Base-by-base conservation (phyloP, 331 rosid genomes). In the Stylosanthes scabra region DNA sequence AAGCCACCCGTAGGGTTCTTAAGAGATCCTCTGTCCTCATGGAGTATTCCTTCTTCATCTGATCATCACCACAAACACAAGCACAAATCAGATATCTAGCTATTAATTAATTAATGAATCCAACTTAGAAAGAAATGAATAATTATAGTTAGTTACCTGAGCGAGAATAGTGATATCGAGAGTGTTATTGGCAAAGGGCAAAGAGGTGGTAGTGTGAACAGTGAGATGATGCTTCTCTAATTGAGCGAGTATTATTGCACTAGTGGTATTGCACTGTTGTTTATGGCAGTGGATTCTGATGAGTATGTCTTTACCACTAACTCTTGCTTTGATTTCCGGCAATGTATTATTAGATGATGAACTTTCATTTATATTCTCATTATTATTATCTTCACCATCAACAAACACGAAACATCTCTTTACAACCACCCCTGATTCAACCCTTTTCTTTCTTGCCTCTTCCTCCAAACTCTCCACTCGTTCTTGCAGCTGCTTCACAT, bases 291-390 rank as follows among this genome's bases (percentile, higher is more conserved):
- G 90, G 75, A 92, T 76, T 79, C 85, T 82, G 45, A 93, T 71
- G 61, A 93, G 86, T 1, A 89, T 80, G 58, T 89, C 91, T 63
- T 81, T 88, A 6, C 68, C 86, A 0, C 85, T 83, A 46, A 88
- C 82, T 78, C 88, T 89, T 6, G 91, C 94, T 80, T 93, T 93
- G 3, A 93, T 89, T 42, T 86, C 86, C 0, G 93, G 95, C 29
- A 91, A 86, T 9, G 76, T 59, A 16, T 81, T 79, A 20, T 58
- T n/a, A n/a, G n/a, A n/a, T n/a, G n/a, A n/a, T n/a, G n/a, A n/a
- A n/a, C n/a, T n/a, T n/a, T 81, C 78, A n/a, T n/a, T n/a, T n/a
- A n/a, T n/a, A 12, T 34, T 34, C 5, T 34, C 39, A n/a, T n/a
- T n/a, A 34, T 34, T 34, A 34, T 34, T 34, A 34, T 34, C 39